Evolutionary conservation across 225 moss, liverwort and hornwort genomes (phyloP).

Genomic region (Physcomitrellopsis africana): DNA sequence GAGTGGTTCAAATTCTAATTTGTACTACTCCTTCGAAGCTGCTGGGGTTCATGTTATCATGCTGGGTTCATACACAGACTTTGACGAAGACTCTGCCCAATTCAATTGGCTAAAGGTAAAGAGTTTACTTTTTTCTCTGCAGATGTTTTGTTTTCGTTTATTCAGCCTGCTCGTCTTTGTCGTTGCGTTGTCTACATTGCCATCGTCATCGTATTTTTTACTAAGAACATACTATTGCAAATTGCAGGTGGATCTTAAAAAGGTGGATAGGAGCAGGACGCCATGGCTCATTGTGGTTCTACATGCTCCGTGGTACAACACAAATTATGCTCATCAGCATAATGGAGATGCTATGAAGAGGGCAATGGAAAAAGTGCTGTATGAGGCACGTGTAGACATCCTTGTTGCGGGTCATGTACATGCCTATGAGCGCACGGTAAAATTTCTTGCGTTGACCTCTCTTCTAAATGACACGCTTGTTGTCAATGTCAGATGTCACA

Average conservation of each 20-base stretch:
- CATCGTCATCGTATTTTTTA: neutral
- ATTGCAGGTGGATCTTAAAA: constrained; percentile 67
- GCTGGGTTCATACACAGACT: constrained; percentile 79
- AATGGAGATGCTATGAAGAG: constrained; percentile 67
- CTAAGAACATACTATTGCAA: constrained; percentile 10
- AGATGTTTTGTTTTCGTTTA: neutral
- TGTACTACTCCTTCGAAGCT: constrained; percentile 90
- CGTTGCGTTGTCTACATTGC: neutral
- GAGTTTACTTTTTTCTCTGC: neutral
- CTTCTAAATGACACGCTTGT: neutral
- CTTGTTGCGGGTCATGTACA: constrained; percentile 70
- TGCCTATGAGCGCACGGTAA: constrained; percentile 79
- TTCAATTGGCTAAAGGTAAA: constrained; percentile 79
- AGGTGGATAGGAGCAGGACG: constrained; percentile 64
- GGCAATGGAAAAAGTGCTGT: constrained; percentile 57
- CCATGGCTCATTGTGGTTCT: constrained; percentile 72
- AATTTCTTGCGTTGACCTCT: constrained; percentile 15
- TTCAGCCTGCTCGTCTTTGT: constrained; percentile 14
- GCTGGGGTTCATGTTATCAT: constrained; percentile 90
- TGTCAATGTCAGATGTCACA: constrained; percentile 7
- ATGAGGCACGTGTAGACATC: constrained; percentile 62
- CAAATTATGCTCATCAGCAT: constrained; percentile 70
- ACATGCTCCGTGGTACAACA: constrained; percentile 87
- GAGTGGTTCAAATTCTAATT: constrained; percentile 83
- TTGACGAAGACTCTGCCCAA: constrained; percentile 56